Percentiles rank a stretch among this genome's conserved stretches.
These are phyloP conservation scores for Peronospora tabacina DNA, from an alignment of 352 stramenopile species.

Conservation along the genomic window DNA sequence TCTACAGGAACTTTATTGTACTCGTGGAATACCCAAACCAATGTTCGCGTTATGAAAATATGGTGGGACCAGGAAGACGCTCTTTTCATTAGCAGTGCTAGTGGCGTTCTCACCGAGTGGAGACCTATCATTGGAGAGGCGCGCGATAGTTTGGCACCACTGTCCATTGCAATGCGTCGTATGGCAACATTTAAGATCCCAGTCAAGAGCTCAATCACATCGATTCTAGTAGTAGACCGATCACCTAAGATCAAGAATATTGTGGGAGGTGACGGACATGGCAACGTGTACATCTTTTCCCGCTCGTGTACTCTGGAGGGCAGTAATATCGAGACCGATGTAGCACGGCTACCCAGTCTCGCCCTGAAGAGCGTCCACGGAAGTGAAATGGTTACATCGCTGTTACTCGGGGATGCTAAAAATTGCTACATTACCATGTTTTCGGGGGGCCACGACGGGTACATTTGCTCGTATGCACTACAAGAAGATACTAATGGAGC, in stretches of 20 bases:
- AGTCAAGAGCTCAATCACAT: slow-evolving; percentile 48
- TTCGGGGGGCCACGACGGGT: slow-evolving; percentile 75
- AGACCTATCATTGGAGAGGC: slow-evolving; percentile 9
- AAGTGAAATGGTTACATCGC: slow-evolving; percentile 56
- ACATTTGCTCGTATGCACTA: slow-evolving; percentile 56
- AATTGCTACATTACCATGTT: slow-evolving; percentile 27
- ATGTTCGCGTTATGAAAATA: slow-evolving; percentile 61
- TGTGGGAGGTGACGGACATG: slow-evolving; percentile 64
- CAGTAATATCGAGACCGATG: neutral
- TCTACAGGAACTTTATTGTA: slow-evolving; percentile 23
- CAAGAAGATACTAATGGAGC: slow-evolving; percentile 23
- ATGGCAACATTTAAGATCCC: slow-evolving; percentile 48
- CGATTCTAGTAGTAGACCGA: slow-evolving; percentile 43
- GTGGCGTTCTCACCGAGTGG: slow-evolving; percentile 62
- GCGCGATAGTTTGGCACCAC: slow-evolving; percentile 1
- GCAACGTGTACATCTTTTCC: slow-evolving; percentile 58
- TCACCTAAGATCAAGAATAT: slow-evolving; percentile 35
- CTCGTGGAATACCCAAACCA: slow-evolving; percentile 45
- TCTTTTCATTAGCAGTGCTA: slow-evolving; percentile 54
- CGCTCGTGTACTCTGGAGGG: slow-evolving; percentile 19
- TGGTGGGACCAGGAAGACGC: slow-evolving; percentile 47
- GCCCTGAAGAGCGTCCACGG: slow-evolving; percentile 52
- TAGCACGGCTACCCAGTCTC: slow-evolving; percentile 12
- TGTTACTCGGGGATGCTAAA: slow-evolving; percentile 26
- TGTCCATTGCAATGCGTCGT: slow-evolving; percentile 21